Evolutionary conservation across 2,329 filamentous ascomycete species (phyloP).

Genomic region (Xylaria sp.): DNA sequence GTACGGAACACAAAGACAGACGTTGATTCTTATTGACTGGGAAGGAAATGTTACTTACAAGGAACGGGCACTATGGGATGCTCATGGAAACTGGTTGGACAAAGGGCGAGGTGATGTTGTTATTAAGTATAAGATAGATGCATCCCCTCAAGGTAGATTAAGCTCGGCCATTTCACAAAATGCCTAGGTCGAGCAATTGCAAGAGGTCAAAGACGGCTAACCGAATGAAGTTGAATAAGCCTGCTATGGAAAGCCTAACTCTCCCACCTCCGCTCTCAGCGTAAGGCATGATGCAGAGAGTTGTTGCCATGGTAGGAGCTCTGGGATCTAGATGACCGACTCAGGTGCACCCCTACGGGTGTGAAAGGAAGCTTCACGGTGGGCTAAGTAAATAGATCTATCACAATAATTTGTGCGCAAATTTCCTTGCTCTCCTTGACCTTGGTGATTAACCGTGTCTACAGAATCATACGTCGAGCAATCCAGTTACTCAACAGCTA

Average conservation of each 20-base stretch:
- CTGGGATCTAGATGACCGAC: not conserved
- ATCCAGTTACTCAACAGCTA: not conserved
- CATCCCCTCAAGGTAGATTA: conserved; percentile 19
- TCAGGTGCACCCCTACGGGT: not conserved
- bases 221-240: not conserved
- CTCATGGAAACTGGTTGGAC: conserved; percentile 64
- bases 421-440: not conserved
- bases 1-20: conserved; percentile 75
- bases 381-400: not conserved
- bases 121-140: conserved; percentile 67
- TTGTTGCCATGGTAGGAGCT: not conserved
- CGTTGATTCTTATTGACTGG: conserved; percentile 70
- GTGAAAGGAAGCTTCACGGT: not conserved
- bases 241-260: not conserved
- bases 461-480: not conserved
- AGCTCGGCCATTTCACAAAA: not conserved
- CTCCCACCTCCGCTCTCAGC: not conserved
- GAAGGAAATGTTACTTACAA: conserved; percentile 69
- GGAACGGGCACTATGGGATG: conserved; percentile 70
- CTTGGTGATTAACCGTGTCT: not conserved
- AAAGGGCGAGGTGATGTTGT: conserved; percentile 66
- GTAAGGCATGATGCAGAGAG: not conserved
- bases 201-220: not conserved
- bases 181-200: not conserved
- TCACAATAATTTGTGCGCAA: not conserved